phyloP scores from a whole-genome alignment of 495 filamentous ascomycete genomes.

The Penicillium diatomitis region DNA sequence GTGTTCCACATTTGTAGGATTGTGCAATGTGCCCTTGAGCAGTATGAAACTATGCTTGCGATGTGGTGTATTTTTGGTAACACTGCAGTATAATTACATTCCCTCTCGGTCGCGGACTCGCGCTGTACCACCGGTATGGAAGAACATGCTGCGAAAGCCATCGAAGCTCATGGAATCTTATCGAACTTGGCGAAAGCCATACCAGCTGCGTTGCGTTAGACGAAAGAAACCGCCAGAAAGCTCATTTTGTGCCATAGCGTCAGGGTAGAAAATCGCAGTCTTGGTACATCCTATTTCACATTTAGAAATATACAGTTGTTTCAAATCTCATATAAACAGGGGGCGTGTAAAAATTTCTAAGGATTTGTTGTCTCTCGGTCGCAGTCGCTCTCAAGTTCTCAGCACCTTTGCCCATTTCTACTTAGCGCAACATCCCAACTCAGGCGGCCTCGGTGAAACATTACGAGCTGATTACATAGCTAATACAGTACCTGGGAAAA shows the following conservation, averaged over 20 bases:
- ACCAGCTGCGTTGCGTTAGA: constrained; percentile 4
- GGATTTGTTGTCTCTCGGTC: not conserved
- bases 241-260: not conserved
- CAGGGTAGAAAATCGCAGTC: not conserved
- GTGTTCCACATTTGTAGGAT: no score
- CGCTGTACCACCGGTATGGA: constrained; percentile 9
- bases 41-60: no score
- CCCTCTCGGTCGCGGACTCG: no score
- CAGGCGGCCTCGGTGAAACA: constrained; percentile 14
- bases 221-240: constrained; percentile 16
- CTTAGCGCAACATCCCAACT: no score
- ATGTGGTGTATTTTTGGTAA: no score
- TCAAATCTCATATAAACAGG: no score
- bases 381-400: not conserved
- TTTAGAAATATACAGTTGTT: no score
- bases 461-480: constrained; percentile 3
- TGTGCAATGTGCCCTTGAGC: no score
- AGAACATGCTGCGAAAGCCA: constrained; percentile 17
- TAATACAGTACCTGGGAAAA: constrained; percentile 21
- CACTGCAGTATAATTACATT: no score
- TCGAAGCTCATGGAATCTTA: constrained; percentile 30
- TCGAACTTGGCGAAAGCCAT: constrained; percentile 26
- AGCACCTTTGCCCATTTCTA: no score
- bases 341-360: not conserved
- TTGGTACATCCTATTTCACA: no score